Conservation (phyloP, 2,329 filamentous ascomycete species). For the Colletotrichum australisinense region DNA sequence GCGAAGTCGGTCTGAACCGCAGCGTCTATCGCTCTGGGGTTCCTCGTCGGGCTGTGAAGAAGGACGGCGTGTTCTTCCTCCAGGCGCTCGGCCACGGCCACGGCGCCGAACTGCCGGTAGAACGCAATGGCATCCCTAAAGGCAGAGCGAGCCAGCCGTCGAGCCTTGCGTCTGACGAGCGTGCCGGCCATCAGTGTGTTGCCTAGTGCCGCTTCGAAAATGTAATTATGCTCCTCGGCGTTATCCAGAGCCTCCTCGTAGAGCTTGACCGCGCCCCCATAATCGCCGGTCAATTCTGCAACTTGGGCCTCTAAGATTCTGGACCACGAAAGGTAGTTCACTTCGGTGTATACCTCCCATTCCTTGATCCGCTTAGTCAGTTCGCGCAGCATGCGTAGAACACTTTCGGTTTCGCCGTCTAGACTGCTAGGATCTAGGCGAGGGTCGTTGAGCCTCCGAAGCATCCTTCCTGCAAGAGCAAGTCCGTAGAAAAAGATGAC, state of each 20-base stretch:
- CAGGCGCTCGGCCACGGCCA: conserved; percentile 75
- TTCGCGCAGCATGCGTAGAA: conserved; percentile 63
- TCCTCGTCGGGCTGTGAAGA: conserved; percentile 70
- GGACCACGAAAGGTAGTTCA: conserved; percentile 80
- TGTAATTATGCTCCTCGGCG: conserved; percentile 72
- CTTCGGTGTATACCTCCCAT: conserved; percentile 71
- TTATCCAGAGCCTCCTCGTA: conserved; percentile 82
- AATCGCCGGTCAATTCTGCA: conserved; percentile 69
- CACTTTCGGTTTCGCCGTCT: conserved; percentile 55
- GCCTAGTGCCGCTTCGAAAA: conserved; percentile 78
- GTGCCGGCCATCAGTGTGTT: conserved; percentile 81
- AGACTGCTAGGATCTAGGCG: conserved; percentile 55
- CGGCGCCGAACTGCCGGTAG: conserved; percentile 76
- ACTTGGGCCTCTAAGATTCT: conserved; percentile 76
- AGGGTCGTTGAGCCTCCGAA: conserved; percentile 62
- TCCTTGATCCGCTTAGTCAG: conserved; percentile 72
- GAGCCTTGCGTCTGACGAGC: conserved; percentile 72
- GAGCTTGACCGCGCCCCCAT: conserved; percentile 67
- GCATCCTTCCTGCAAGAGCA: conserved; percentile 63
- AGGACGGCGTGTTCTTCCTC: conserved; percentile 76
- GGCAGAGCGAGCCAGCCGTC: conserved; percentile 76
- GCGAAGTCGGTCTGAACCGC: conserved; percentile 79
- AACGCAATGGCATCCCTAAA: conserved; percentile 75
- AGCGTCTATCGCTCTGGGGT: conserved; percentile 69
- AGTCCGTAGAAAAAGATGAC: conserved; percentile 71